Conservation (phyloP, 768 basidiomycete species). For the Serpula lacrymans region DNA sequence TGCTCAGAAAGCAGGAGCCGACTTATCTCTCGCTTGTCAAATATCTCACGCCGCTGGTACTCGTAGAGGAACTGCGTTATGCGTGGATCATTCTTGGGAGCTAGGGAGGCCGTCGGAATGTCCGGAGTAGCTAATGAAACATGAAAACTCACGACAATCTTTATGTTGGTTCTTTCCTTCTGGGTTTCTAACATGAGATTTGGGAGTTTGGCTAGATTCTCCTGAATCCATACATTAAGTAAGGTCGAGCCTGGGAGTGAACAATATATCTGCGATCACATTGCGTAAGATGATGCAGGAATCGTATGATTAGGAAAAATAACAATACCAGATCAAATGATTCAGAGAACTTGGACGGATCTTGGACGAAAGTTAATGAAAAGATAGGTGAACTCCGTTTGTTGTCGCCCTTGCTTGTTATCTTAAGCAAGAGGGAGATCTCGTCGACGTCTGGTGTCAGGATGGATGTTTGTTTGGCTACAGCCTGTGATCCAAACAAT, state of each 20-base stretch:
- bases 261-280: neutral
- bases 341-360: too few species aligned
- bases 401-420: too few species aligned
- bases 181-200: conserved; percentile 16
- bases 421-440: too few species aligned
- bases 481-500: neutral
- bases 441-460: too few species aligned
- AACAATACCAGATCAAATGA: too few species aligned
- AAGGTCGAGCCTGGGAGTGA: conserved; percentile 2
- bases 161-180: conserved; percentile 27
- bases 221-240: conserved; percentile 17
- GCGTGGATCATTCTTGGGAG: conserved; percentile 19
- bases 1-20: conserved; percentile 23
- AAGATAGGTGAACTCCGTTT: too few species aligned
- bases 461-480: conserved; percentile 1
- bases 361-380: too few species aligned
- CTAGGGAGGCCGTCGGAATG: conserved; percentile 8
- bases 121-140: neutral
- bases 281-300: neutral
- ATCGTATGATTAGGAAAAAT: too few species aligned
- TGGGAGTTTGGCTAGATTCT: neutral
- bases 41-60: conserved; percentile 26
- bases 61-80: conserved; percentile 13
- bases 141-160: conserved; percentile 22
- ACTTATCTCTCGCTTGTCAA: conserved; percentile 20